Base-by-base conservation (phyloP, 176 grass and related monocot genomes). In the Tillandsia fasciculata region DNA sequence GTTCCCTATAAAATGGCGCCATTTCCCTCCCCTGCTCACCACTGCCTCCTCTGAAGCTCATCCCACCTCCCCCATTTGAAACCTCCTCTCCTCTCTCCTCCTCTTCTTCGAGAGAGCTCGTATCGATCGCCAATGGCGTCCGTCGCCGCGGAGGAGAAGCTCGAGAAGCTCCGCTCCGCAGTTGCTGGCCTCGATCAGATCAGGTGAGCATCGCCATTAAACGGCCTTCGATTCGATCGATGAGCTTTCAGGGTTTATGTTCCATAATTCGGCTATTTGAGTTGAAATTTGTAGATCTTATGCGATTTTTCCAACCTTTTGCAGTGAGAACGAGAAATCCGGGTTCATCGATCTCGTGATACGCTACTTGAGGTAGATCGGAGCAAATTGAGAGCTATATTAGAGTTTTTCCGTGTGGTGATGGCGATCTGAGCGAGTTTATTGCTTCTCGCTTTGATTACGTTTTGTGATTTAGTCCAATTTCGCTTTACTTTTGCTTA, bases 271-370 rank as follows among this genome's bases (percentile, higher is more conserved):
- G 27, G 68, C 63, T 52, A 64, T n/a, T n/a, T 15, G 15, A 14
- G 23, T 75, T 24, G 70, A 56, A 49, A 63, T 81, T 61, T 51
- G 1, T 66, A 61, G 28, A 23, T 69, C 61, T 75, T 52, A 77
- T 82, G 17, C 64, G 47, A 3, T 26, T 50, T 71, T 51, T 65
- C 17, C 4, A 66, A 66, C 67, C 13, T 8, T 11, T 27, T 15
- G 76, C 72, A 99, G 94, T 78, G 87, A 93, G 77, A 99, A 90
- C 73, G 87, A 99, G 87, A 93, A 99, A 87, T 14, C 80, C 64
- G 87, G 90, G 24, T 93, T 90, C 87, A 80, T 90, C 77, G 90
- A 81, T 74, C 94, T 93, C 53, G 89, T 99, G 0, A 87, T 82
- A 49, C 89, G 94, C 72, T 99, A 99, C 74, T 76, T 93, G 82